These are phyloP conservation scores for Gonium pectorale DNA, from an alignment of 139 green algal genomes.

Conservation along the genomic window DNA sequence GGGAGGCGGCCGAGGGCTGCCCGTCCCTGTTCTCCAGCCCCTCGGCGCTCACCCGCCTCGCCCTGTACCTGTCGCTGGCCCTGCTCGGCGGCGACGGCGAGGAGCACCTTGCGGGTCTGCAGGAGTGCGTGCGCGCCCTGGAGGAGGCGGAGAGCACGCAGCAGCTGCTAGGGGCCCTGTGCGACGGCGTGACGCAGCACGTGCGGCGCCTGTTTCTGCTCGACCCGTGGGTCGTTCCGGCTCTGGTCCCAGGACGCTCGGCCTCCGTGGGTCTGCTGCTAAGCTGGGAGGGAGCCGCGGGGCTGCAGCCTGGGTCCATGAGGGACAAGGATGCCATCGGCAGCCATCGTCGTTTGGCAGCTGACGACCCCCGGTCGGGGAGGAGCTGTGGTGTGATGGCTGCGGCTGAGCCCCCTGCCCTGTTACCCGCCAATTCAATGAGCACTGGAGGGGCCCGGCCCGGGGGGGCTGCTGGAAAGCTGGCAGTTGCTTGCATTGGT, in stretches of 20 bases:
- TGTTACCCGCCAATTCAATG: no score
- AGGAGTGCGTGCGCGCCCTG: neutral
- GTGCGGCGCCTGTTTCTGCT: slow-evolving; percentile 6
- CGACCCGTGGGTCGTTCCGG: neutral
- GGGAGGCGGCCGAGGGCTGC: no score
- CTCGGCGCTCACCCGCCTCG: neutral
- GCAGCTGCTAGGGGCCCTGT: neutral
- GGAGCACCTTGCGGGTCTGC: neutral
- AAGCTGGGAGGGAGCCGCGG: no score
- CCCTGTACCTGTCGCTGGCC: neutral
- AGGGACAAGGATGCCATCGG: no score
- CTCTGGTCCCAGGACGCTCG: neutral
- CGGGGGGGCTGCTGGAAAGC: no score
- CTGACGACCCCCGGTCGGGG: no score
- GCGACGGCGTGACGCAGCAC: neutral
- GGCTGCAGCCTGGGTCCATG: no score
- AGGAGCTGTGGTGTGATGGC: no score
- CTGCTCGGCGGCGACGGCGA: neutral
- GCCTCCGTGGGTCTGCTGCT: slow-evolving; percentile 3
- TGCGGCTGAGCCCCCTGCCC: no score
- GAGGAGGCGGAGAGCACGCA: neutral
- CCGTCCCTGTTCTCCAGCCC: neutral
- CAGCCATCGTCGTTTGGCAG: no score
- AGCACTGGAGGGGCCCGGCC: no score
- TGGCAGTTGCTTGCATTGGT: no score